A percentile compares a stretch with the other conserved stretches of the same genome.
Conservation (phyloP, 805 yeast species). For the Metschnikowia gruessii region DNA sequence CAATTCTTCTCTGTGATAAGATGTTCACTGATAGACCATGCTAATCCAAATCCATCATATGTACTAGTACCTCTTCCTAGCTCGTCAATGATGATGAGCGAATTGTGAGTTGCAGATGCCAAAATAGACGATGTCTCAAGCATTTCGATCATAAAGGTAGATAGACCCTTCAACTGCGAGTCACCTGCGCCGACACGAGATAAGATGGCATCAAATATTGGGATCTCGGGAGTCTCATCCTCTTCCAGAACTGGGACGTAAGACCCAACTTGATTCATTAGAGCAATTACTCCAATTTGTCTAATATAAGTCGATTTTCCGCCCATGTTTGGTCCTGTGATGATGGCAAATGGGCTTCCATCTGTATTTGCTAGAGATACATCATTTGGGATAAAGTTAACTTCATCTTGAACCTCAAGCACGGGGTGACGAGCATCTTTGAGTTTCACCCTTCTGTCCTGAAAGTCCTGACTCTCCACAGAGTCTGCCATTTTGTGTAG, state of each 20-base stretch:
- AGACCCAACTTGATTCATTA: constrained; percentile 88
- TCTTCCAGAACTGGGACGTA: constrained; percentile 71
- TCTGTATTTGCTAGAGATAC: constrained; percentile 52
- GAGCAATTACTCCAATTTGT: constrained; percentile 81
- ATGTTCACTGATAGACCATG: constrained; percentile 93
- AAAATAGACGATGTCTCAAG: constrained; percentile 87
- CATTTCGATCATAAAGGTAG: constrained; percentile 97
- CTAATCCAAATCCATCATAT: constrained; percentile 96
- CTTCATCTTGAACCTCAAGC: constrained; percentile 86
- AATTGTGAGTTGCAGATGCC: constrained; percentile 71
- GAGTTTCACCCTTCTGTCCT: constrained; percentile 50
- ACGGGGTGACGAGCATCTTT: constrained; percentile 92
- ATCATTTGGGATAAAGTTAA: constrained; percentile 89
- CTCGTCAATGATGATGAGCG: constrained; percentile 88
- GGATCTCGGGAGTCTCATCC: constrained; percentile 55
- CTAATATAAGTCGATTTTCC: constrained; percentile 93
- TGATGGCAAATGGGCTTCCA: constrained; percentile 67
- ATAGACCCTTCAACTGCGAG: constrained; percentile 93
- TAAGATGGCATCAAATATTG: constrained; percentile 84
- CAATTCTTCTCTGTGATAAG: constrained; percentile 68
- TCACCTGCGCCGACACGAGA: constrained; percentile 99
- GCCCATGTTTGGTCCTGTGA: constrained; percentile 98
- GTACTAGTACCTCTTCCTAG: constrained; percentile 88
- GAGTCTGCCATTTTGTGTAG: constrained; percentile 51
- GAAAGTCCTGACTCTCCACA: constrained; percentile 22